A percentile compares a stretch with the other conserved stretches of the same genome.
phyloP scores from a whole-genome alignment of 2,329 filamentous ascomycete species.

The Trichoderma simmonsii region DNA sequence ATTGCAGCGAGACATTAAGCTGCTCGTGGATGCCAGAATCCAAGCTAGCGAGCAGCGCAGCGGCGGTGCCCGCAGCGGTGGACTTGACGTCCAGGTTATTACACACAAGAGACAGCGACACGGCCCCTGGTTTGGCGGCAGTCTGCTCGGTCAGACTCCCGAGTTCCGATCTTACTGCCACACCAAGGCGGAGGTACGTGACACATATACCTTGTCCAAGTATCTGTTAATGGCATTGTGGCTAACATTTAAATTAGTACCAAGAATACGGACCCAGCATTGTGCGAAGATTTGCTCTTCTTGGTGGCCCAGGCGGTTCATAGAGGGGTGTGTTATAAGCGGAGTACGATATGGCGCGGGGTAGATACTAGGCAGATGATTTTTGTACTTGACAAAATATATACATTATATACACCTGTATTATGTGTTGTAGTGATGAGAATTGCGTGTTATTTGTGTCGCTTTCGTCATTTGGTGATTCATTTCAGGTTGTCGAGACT shows the following conservation, averaged over 20 bases:
- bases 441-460: neutral
- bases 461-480: neutral
- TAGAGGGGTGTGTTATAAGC: slow-evolving; percentile 35
- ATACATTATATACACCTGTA: neutral
- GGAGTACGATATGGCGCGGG: neutral
- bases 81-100: slow-evolving; percentile 94
- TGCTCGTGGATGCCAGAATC: slow-evolving; percentile 90
- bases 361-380: neutral
- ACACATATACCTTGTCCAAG: neutral
- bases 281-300: slow-evolving; percentile 86
- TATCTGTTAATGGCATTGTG: neutral
- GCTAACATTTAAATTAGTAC: slow-evolving; percentile 56
- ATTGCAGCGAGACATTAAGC: slow-evolving; percentile 94
- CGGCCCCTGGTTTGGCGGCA: slow-evolving; percentile 97
- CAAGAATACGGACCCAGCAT: slow-evolving; percentile 96
- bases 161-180: slow-evolving; percentile 99
- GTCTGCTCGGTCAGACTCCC: slow-evolving; percentile 91
- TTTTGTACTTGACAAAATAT: slow-evolving; percentile 2
- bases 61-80: slow-evolving; percentile 88
- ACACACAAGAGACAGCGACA: slow-evolving; percentile 96
- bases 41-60: slow-evolving; percentile 87
- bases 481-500: neutral
- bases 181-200: slow-evolving; percentile 70
- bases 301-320: slow-evolving; percentile 86
- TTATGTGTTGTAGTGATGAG: neutral